phyloP scores from a whole-genome alignment of 2,329 filamentous ascomycete species.

The Metarhizium robertsii region DNA sequence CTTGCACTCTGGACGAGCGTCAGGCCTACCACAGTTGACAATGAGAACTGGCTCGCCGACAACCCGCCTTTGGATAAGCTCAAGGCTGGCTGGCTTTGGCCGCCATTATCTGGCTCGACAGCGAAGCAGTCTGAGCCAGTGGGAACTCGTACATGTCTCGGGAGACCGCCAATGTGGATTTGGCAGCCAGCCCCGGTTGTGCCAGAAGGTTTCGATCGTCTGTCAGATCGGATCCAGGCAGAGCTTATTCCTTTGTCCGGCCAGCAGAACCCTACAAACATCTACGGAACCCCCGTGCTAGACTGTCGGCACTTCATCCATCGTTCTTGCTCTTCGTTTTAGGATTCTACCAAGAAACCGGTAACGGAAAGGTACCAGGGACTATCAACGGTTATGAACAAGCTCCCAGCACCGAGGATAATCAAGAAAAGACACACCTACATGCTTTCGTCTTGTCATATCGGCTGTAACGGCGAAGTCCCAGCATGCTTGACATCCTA shows the following conservation, averaged over 20 bases:
- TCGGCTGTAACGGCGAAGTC: background rate
- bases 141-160: slow-evolving; percentile 17
- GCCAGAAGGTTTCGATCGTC: slow-evolving; percentile 8
- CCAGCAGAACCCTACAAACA: background rate
- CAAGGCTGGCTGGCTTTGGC: slow-evolving; percentile 5
- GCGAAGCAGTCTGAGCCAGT: slow-evolving; percentile 6
- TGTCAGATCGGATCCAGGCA: slow-evolving; percentile 6
- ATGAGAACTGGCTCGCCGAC: slow-evolving; percentile 5
- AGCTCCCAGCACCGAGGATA: background rate
- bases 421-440: background rate
- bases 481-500: background rate
- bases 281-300: background rate
- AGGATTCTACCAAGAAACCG: background rate
- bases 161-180: slow-evolving; percentile 12
- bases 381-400: background rate
- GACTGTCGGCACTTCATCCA: slow-evolving; percentile 1
- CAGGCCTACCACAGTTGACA: slow-evolving; percentile 6
- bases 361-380: slow-evolving; percentile 2
- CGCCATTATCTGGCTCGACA: slow-evolving; percentile 8
- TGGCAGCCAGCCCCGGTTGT: slow-evolving; percentile 5
- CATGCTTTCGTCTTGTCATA: background rate
- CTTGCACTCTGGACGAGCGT: slow-evolving; percentile 2
- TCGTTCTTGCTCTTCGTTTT: background rate
- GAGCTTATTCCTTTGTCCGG: background rate
- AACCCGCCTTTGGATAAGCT: slow-evolving; percentile 12